Conservation (phyloP, 306 rosid species). For the Casuarina equisetifolia region DNA sequence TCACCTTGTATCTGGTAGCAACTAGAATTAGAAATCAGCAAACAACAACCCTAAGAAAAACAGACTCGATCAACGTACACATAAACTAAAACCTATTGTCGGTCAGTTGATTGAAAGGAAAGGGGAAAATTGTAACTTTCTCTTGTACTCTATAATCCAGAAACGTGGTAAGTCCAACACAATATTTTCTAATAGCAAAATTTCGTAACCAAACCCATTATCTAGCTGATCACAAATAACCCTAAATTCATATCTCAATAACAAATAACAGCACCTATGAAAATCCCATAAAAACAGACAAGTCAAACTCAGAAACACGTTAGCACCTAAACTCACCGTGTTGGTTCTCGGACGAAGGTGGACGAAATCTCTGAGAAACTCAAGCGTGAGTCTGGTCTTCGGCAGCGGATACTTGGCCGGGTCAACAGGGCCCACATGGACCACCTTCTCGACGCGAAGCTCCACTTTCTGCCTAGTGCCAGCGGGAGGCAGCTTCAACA, state of each 20-base stretch:
- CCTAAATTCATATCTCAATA: neutral
- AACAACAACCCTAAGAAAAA: too few species aligned
- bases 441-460: slow-evolving; percentile 65
- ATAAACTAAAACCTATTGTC: neutral
- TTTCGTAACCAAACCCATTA: neutral
- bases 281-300: neutral
- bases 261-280: neutral
- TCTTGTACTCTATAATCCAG: neutral
- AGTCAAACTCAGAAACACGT: neutral
- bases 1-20: neutral
- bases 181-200: neutral
- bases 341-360: slow-evolving; percentile 92
- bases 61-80: neutral
- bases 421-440: slow-evolving; percentile 85
- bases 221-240: neutral
- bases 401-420: slow-evolving; percentile 89
- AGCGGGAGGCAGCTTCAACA: slow-evolving; percentile 74
- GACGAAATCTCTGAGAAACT: slow-evolving; percentile 70
- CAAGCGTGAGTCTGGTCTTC: slow-evolving; percentile 74
- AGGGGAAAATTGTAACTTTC: neutral
- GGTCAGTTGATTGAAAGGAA: neutral
- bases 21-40: neutral
- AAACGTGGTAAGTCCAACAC: neutral
- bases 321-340: slow-evolving; percentile 46
- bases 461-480: slow-evolving; percentile 84